Evolutionary conservation across 73 alveolate genomes (phyloP), one percentile per base, ranked within the genome.

Genomic region (Paramecium tetraurelia): DNA sequence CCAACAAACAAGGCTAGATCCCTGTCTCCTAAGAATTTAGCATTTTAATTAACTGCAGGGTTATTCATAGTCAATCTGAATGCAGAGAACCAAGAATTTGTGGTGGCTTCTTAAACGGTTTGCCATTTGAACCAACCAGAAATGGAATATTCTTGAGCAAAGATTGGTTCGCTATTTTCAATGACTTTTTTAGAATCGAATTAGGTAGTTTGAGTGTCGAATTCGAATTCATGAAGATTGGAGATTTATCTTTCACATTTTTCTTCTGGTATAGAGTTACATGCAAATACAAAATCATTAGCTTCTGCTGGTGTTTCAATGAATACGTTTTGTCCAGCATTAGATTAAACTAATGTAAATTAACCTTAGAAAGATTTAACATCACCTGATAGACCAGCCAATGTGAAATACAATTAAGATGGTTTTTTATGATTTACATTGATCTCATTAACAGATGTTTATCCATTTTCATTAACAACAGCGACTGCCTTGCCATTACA

Each of bases 71-170:
- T 77, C 40, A 77, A 35, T 77, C 89, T 77, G 14, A 77, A 77
- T 58, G 89, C 89, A 41, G 89, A 35, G 40, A 35, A 59, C 89
- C 89, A 77, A 41, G 89, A 77, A 21, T 44, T 48, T 14, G 59
- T 48, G 8, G 89, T 22, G 16, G 3, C 1, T 21, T 41, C 89
- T 38, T 20, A 12, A 44, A 44, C n/a, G 41, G 89, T 58, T 3
- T 20, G 41, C 89, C 89, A 77, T 40, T 77, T 77, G 27, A 77
- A 77, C 89, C 89, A 77, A 77, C 89, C 89, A 38, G 89, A 77
- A 9, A 77, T 31, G 1, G 90, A 40, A 44, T 80, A 80, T 24
- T 80, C 90, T 80, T 80, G 31, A 6, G 90, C 76, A 48, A 80
- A 80, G 20, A 80, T 40, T 72, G 86, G 86, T 40, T 72, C 33